Evolutionary conservation across 78 protist genomes (phyloP).

Genomic region (Mastigamoeba balamuthi): DNA sequence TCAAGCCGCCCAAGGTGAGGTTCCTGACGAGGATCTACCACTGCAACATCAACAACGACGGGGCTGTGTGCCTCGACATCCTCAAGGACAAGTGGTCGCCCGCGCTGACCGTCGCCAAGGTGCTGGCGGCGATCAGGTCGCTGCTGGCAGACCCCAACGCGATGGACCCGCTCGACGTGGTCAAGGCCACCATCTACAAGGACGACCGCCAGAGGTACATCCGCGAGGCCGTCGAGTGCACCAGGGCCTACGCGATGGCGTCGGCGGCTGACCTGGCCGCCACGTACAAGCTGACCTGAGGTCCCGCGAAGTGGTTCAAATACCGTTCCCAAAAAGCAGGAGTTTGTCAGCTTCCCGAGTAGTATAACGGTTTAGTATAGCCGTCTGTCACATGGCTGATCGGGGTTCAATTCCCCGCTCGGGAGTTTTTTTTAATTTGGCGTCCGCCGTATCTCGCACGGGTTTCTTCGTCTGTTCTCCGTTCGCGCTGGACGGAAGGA

Average conservation of each 20-base stretch:
- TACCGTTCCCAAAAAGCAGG: too few species aligned
- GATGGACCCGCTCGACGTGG: conserved; percentile 33
- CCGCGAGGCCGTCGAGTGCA: conserved; percentile 6
- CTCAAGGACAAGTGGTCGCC: conserved; percentile 82
- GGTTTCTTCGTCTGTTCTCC: too few species aligned
- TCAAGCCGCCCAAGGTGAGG: conserved; percentile 55
- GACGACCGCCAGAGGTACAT: conserved; percentile 7
- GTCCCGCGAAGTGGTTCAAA: too few species aligned
- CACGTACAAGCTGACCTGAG: too few species aligned
- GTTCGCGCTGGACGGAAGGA: too few species aligned
- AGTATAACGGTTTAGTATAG: too few species aligned
- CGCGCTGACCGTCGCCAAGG: conserved; percentile 67
- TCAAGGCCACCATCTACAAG: conserved; percentile 24
- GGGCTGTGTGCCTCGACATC: conserved; percentile 88
- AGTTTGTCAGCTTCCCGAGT: too few species aligned
- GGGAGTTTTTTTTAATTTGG: too few species aligned
- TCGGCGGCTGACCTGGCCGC: too few species aligned
- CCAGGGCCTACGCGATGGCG: conserved; percentile 1
- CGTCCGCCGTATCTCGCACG: too few species aligned
- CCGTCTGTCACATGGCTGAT: too few species aligned
- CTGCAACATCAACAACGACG: conserved; percentile 75
- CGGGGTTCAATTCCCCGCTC: too few species aligned
- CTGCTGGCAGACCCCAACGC: conserved; percentile 77
- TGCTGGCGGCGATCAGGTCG: conserved; percentile 54
- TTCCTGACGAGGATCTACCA: conserved; percentile 78